Evolutionary conservation across 202 grass and related monocot genomes (phyloP).

Genomic region (Elaeis oleifera): DNA sequence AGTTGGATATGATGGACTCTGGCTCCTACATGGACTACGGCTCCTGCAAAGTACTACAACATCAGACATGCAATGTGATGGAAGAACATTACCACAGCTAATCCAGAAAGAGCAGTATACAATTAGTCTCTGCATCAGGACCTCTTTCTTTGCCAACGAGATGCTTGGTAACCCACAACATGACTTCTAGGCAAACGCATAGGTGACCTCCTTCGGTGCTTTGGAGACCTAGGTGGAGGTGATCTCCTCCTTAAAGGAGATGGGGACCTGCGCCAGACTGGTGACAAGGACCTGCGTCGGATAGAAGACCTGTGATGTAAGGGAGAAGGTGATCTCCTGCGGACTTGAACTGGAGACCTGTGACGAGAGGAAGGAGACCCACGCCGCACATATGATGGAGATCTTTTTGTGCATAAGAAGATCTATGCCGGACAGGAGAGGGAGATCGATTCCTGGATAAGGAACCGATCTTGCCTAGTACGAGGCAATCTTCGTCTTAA

Average conservation of each 20-base stretch:
- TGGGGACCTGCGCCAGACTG: slow-evolving; percentile 16
- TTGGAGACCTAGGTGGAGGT: slow-evolving; percentile 31
- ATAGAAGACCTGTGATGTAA: slow-evolving; percentile 1
- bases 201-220: slow-evolving; percentile 40
- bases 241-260: slow-evolving; percentile 25
- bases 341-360: no score
- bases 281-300: slow-evolving; percentile 1
- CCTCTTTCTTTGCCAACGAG: slow-evolving; percentile 43
- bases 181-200: slow-evolving; percentile 26
- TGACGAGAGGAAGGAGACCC: slow-evolving; percentile 20
- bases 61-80: background rate
- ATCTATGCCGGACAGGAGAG: slow-evolving; percentile 31
- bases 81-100: background rate
- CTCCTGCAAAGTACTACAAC: slow-evolving; percentile 30
- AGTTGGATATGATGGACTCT: slow-evolving; percentile 46
- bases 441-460: slow-evolving; percentile 40
- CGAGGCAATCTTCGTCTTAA: slow-evolving; percentile 47
- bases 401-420: slow-evolving; percentile 37
- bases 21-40: slow-evolving; percentile 37
- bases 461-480: slow-evolving; percentile 48
- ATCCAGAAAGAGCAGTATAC: background rate
- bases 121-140: slow-evolving; percentile 8
- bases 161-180: slow-evolving; percentile 33
- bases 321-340: no score
- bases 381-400: slow-evolving; percentile 31